Evolutionary conservation across 148 eudicot genomes (phyloP).

Genomic region (Suaeda aralocaspica): DNA sequence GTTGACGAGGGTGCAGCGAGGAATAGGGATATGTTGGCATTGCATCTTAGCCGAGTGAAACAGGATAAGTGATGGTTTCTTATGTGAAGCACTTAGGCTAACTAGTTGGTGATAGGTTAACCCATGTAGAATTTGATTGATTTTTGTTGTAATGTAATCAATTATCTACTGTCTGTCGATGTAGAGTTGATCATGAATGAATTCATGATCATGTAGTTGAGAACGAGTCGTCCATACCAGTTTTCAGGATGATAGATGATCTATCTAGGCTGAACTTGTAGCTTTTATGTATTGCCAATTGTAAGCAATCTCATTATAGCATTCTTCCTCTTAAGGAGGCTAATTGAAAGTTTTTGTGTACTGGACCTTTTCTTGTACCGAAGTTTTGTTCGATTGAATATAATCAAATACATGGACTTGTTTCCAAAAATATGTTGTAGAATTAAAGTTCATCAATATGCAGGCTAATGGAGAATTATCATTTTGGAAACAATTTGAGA

Average conservation of each 20-base stretch:
- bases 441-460: not conserved
- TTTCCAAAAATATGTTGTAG: not conserved
- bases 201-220: not conserved
- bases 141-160: conserved; percentile 16
- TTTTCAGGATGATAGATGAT: not conserved
- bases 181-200: conserved; percentile 1
- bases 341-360: not conserved
- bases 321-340: not conserved
- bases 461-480: not conserved
- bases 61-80: conserved; percentile 29
- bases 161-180: not conserved
- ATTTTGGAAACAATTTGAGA: not conserved
- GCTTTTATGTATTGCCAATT: not conserved
- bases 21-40: conserved; percentile 64
- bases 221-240: too few relatives aligned
- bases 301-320: not conserved
- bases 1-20: conserved; percentile 46
- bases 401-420: not conserved
- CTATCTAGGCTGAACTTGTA: not conserved
- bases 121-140: conserved; percentile 9
- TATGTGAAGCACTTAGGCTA: not conserved
- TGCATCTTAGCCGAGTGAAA: conserved; percentile 60
- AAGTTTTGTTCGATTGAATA: not conserved
- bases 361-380: not conserved
- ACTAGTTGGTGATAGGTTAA: conserved; percentile 8